Evolutionary conservation across 202 grass and related monocot genomes (phyloP), one percentile per base, ranked within the genome.

Genomic region (Hordeum pubiflorum): DNA sequence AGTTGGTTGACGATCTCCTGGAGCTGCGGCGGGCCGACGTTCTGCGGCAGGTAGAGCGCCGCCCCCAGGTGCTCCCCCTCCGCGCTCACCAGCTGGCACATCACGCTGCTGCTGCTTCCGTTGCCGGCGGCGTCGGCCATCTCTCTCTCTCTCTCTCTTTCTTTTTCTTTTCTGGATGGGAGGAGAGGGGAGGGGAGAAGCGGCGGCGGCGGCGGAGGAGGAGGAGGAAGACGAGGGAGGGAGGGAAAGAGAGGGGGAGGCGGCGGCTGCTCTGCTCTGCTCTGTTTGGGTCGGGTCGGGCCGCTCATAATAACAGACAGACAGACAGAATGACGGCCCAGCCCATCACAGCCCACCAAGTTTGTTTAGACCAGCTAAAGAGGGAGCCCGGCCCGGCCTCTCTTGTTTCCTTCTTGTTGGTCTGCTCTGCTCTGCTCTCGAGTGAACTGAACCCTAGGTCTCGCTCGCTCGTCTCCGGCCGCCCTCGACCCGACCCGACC

Each of bases 1-100:
- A 98, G 90, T 14, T 93, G 84, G 76, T 98, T 98, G 80, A 98
- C 96, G 68, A 98, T 91, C 66, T 98, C 92, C 86, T 95, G 92
- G 24, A 98, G 92, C 77, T 95, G 96, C 4, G 87, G 69, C 4
- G 96, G 92, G 0, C 96, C 96, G 38, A 80, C 63, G 78, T 91
- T 98, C 62, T 93, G 90, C 29, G 96, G 96, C 38, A 98, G 87
- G 78, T 89, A 97, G 21, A 97, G 63, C 34, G 94, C 65, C 20
- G 90, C 88, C 9, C 90, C 90, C 18, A 97, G 90, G 31, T 87
- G 84, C 36, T 94, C 86, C 41, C 90, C 92, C 81, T 99, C 96
- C 0, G 96, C 85, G 40, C 88, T 92, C 23, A 90, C 85, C n/a
- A 95, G 79, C 75, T 90, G 88, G 74, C 96, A 98, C 79, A 95